These are phyloP conservation scores for Teratosphaeria zuluensis DNA, from an alignment of 2,329 filamentous ascomycete genomes.

Conservation along the genomic window DNA sequence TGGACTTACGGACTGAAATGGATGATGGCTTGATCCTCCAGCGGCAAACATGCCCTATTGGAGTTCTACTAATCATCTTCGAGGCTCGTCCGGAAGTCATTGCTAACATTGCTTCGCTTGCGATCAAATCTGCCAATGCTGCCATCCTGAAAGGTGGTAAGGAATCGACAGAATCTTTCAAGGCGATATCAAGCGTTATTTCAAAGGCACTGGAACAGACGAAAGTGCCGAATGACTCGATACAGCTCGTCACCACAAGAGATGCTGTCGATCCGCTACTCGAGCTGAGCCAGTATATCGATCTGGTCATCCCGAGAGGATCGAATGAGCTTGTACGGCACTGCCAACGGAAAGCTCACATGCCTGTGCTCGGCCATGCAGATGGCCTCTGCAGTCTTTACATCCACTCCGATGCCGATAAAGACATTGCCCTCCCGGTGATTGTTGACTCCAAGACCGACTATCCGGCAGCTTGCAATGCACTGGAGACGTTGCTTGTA, in stretches of 20 bases:
- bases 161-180: slow-evolving; percentile 90
- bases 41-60: slow-evolving; percentile 86
- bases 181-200: slow-evolving; percentile 79
- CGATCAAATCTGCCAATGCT: slow-evolving; percentile 94
- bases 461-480: slow-evolving; percentile 94
- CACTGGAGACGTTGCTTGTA: slow-evolving; percentile 82
- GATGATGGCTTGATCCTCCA: slow-evolving; percentile 81
- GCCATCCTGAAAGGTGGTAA: slow-evolving; percentile 96
- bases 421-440: slow-evolving; percentile 60
- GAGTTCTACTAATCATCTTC: slow-evolving; percentile 96
- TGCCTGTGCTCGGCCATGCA: slow-evolving; percentile 91
- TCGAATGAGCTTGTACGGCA: slow-evolving; percentile 83
- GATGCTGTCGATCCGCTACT: slow-evolving; percentile 86
- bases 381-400: slow-evolving; percentile 88
- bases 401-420: slow-evolving; percentile 68
- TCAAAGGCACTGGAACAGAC: slow-evolving; percentile 64
- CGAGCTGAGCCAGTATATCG: slow-evolving; percentile 74
- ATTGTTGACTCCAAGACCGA: slow-evolving; percentile 86
- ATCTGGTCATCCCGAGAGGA: slow-evolving; percentile 87
- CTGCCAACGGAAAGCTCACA: slow-evolving; percentile 83
- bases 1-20: slow-evolving; percentile 72
- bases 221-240: slow-evolving; percentile 70
- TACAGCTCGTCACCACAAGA: slow-evolving; percentile 89
- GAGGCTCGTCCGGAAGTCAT: slow-evolving; percentile 97
- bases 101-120: slow-evolving; percentile 90